Conservation (phyloP, 805 yeast species). For the Teunomyces kruisii region DNA sequence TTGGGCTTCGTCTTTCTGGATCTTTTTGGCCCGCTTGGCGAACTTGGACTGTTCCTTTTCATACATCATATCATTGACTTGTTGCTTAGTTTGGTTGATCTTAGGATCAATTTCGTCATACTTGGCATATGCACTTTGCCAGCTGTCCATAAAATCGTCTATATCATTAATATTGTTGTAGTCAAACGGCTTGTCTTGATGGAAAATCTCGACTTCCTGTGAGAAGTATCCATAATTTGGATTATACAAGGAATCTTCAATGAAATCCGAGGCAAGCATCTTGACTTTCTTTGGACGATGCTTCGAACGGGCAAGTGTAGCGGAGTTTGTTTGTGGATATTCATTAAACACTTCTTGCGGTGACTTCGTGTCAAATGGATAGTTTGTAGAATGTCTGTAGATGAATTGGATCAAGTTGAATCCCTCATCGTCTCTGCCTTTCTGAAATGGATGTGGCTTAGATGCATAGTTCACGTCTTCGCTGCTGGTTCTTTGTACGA, state of each 20-base stretch:
- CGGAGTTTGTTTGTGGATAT: constrained; percentile 34
- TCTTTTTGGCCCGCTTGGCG: constrained; percentile 26
- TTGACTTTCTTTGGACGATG: constrained; percentile 60
- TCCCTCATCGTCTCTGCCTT: constrained; percentile 9
- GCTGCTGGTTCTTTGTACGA: constrained; percentile 4
- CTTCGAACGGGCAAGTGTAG: constrained; percentile 29
- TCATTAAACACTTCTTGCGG: constrained; percentile 41
- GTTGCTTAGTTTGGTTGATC: constrained; percentile 11
- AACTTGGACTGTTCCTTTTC: constrained; percentile 20
- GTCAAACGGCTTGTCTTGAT: constrained; percentile 63
- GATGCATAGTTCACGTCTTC: neutral
- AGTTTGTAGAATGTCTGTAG: constrained; percentile 40
- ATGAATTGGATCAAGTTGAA: constrained; percentile 35
- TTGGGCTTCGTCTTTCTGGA: constrained; percentile 24
- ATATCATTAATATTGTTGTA: constrained; percentile 56
- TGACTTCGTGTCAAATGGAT: constrained; percentile 36
- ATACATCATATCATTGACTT: constrained; percentile 10
- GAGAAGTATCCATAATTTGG: constrained; percentile 82
- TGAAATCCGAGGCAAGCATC: constrained; percentile 77
- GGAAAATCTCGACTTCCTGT: constrained; percentile 74
- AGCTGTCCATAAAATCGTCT: constrained; percentile 67
- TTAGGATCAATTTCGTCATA: constrained; percentile 38
- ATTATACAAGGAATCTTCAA: constrained; percentile 81
- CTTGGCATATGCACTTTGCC: constrained; percentile 62
- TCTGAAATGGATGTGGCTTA: constrained; percentile 26